phyloP scores from a whole-genome alignment of 495 filamentous ascomycete genomes.

The Annulohypoxylon stygium region DNA sequence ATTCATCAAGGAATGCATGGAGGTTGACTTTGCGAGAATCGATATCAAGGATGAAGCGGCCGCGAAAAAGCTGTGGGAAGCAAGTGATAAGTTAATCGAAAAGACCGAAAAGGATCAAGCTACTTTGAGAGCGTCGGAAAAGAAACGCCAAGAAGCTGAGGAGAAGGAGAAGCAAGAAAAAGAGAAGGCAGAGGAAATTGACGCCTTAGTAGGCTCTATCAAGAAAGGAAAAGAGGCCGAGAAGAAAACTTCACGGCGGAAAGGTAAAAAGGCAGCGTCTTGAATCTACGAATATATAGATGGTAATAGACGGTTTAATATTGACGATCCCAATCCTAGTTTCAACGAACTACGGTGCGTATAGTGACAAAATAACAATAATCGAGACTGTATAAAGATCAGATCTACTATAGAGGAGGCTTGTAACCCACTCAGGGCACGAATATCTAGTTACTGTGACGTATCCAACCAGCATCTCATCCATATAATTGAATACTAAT shows the following conservation, averaged over 20 bases:
- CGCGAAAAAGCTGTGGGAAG: constrained; percentile 88
- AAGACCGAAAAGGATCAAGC: constrained; percentile 85
- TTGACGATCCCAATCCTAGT: not conserved
- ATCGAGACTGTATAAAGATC: not conserved
- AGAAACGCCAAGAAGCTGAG: constrained; percentile 73
- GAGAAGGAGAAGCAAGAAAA: constrained; percentile 59
- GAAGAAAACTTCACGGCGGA: constrained; percentile 51
- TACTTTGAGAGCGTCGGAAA: constrained; percentile 71
- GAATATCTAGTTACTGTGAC: not conserved
- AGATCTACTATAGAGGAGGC: not conserved
- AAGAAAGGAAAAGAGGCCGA: constrained; percentile 57
- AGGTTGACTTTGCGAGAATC: constrained; percentile 74
- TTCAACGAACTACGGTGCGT: not conserved
- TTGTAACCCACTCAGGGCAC: not conserved
- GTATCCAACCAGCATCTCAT: not conserved
- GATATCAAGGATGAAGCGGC: constrained; percentile 83
- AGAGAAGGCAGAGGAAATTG: constrained; percentile 62
- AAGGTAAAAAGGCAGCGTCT: constrained; percentile 54
- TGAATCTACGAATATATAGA: constrained; percentile 19
- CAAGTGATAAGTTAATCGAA: constrained; percentile 87
- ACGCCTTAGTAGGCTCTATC: constrained; percentile 56
- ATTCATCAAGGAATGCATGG: constrained; percentile 88
- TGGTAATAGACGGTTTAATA: constrained; percentile 15
- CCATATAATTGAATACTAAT: not conserved
- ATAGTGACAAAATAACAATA: not conserved